Conservation (phyloP, 169 alveolate species). For the Hepatocystis sp. region DNA sequence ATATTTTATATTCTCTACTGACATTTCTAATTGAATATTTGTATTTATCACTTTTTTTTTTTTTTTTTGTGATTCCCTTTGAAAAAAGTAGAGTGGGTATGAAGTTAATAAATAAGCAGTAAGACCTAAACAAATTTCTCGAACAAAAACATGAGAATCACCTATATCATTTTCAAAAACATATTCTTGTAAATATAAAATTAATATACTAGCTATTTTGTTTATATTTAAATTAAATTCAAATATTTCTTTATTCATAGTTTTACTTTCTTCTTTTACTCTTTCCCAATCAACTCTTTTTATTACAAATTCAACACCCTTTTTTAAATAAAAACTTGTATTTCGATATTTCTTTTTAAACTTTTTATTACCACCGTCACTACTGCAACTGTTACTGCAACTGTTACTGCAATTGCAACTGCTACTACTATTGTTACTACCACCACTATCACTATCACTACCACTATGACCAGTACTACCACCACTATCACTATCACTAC, state of each 20-base stretch:
- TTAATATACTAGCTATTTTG: slow-evolving; percentile 39
- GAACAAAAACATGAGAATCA: slow-evolving; percentile 61
- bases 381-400: not conserved
- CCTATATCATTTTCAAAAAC: slow-evolving; percentile 64
- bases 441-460: not conserved
- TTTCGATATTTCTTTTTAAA: slow-evolving; percentile 27
- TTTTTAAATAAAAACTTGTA: slow-evolving; percentile 54
- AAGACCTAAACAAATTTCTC: slow-evolving; percentile 51
- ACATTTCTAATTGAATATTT: not conserved
- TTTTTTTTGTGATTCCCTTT: too few species aligned
- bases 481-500: not conserved
- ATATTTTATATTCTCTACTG: not conserved
- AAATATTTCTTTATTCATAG: slow-evolving; percentile 9
- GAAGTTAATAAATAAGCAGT: slow-evolving; percentile 51
- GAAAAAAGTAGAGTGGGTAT: slow-evolving; percentile 48
- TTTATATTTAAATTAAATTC: slow-evolving; percentile 30
- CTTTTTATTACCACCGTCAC: too few species aligned
- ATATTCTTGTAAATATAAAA: slow-evolving; percentile 60
- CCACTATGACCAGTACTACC: not conserved
- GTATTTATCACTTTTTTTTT: not conserved
- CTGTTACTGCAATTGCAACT: not conserved
- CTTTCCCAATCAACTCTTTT: slow-evolving; percentile 28
- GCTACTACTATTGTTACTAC: not conserved
- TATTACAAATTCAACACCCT: slow-evolving; percentile 16
- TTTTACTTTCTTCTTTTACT: slow-evolving; percentile 37